A percentile compares a stretch with the other conserved stretches of the same genome.
Conservation (phyloP, 2,329 filamentous ascomycete genomes). For the Cladorrhinum sp. region DNA sequence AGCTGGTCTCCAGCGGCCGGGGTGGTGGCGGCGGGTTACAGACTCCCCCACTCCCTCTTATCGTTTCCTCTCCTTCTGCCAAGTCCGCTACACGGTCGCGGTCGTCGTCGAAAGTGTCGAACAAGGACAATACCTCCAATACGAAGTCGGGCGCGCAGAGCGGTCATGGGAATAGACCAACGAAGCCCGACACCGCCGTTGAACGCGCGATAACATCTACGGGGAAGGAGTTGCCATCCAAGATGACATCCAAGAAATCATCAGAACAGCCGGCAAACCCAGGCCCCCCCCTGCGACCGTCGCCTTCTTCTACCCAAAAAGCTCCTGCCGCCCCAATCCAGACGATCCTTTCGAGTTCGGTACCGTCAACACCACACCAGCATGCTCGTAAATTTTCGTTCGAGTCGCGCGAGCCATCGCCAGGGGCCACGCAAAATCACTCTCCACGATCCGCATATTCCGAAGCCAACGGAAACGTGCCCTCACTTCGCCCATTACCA, state of each 20-base stretch:
- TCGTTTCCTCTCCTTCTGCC: constrained; percentile 54
- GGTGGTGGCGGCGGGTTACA: constrained; percentile 52
- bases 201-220: constrained; percentile 59
- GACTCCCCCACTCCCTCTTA: constrained; percentile 52
- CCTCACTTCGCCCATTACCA: constrained; percentile 64
- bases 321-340: constrained; percentile 30
- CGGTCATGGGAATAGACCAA: constrained; percentile 64
- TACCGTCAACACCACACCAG: constrained; percentile 90
- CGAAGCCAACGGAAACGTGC: constrained; percentile 74
- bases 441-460: constrained; percentile 89
- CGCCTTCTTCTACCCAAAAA: constrained; percentile 14
- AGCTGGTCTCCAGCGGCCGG: constrained; percentile 57
- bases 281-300: constrained; percentile 19
- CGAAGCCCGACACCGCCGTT: constrained; percentile 55
- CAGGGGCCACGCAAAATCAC: constrained; percentile 70
- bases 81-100: constrained; percentile 56
- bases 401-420: constrained; percentile 75
- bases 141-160: constrained; percentile 48
- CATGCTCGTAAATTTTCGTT: constrained; percentile 79
- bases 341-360: constrained; percentile 70
- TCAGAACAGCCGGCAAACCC: constrained; percentile 18
- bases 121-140: constrained; percentile 46
- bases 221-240: constrained; percentile 49
- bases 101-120: constrained; percentile 59
- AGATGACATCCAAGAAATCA: constrained; percentile 42